These are phyloP conservation scores for Lactarius tabidus DNA, from an alignment of 768 basidiomycete species.

Conservation along the genomic window DNA sequence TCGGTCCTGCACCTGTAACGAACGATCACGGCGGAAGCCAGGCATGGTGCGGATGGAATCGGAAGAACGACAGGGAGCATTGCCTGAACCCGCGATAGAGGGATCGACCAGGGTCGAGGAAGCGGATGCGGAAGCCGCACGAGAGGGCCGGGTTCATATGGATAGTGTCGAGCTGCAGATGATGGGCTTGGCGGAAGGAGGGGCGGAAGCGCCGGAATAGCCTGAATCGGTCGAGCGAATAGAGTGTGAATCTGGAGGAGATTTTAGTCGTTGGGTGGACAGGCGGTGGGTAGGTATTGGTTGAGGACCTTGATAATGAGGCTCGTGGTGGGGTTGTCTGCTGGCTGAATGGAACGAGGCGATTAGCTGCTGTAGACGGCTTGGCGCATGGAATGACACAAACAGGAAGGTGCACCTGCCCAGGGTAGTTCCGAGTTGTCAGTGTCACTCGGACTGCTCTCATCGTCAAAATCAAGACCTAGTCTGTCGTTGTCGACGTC, in stretches of 20 bases:
- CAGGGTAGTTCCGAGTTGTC: conserved; percentile 60
- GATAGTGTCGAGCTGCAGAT: conserved; percentile 59
- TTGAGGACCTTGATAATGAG: conserved; percentile 12
- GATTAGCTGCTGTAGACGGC: background rate
- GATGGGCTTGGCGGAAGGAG: conserved; percentile 39
- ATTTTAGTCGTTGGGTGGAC: conserved; percentile 22
- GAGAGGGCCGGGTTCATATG: conserved; percentile 29
- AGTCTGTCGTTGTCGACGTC: conserved; percentile 56
- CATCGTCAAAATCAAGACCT: conserved; percentile 49
- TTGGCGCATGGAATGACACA: conserved; percentile 5
- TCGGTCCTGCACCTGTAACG: conserved; percentile 63
- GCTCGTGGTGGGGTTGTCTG: conserved; percentile 9
- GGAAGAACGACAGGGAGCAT: conserved; percentile 52
- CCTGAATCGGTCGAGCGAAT: conserved; percentile 38
- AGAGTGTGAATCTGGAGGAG: conserved; percentile 36
- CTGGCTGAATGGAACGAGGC: conserved; percentile 6
- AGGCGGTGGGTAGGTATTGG: conserved; percentile 24
- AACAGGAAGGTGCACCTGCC: conserved; percentile 31
- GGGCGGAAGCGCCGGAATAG: conserved; percentile 27
- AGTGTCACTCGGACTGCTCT: conserved; percentile 39
- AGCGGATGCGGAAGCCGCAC: conserved; percentile 35
- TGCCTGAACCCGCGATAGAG: conserved; percentile 28
- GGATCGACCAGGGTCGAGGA: conserved; percentile 40
- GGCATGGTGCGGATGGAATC: conserved; percentile 67
- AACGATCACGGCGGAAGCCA: conserved; percentile 56